phyloP scores from a whole-genome alignment of 1,139 yeast species.

The Hemisphaericaspora lyxosophila region DNA sequence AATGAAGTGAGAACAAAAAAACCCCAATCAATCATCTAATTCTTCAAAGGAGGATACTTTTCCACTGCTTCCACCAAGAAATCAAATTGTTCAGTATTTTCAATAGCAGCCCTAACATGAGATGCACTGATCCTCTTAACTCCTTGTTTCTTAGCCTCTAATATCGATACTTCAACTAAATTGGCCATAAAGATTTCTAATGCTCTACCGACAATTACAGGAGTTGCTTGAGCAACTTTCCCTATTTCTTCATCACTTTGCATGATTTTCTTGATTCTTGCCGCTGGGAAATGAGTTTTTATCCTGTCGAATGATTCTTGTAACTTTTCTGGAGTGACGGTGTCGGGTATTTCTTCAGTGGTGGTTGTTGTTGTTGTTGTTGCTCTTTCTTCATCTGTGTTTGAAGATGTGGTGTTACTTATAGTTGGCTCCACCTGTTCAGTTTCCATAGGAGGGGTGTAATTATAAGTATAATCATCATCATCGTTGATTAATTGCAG shows the following conservation, averaged over 20 bases:
- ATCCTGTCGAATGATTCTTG: slow-evolving; percentile 49
- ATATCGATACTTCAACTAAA: slow-evolving; percentile 79
- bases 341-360: slow-evolving; percentile 7
- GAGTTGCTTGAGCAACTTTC: slow-evolving; percentile 98
- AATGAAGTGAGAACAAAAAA: neutral
- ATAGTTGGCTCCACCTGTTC: neutral
- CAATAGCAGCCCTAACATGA: slow-evolving; percentile 81
- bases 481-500: slow-evolving; percentile 16
- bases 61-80: slow-evolving; percentile 75
- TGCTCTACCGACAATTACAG: slow-evolving; percentile 93
- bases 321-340: slow-evolving; percentile 31
- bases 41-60: slow-evolving; percentile 51
- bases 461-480: slow-evolving; percentile 12
- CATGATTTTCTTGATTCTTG: slow-evolving; percentile 93
- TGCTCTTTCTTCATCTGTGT: neutral
- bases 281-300: slow-evolving; percentile 95
- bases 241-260: slow-evolving; percentile 98
- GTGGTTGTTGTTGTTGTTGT: neutral
- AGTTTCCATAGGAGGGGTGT: slow-evolving; percentile 3
- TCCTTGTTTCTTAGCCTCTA: slow-evolving; percentile 74
- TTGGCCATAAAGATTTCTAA: slow-evolving; percentile 89
- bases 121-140: slow-evolving; percentile 81
- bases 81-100: slow-evolving; percentile 87
- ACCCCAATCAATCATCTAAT: slow-evolving; percentile 11
- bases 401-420: slow-evolving; percentile 1